Base-by-base conservation (phyloP, 768 basidiomycete genomes). In the Mycena epipterygia region DNA sequence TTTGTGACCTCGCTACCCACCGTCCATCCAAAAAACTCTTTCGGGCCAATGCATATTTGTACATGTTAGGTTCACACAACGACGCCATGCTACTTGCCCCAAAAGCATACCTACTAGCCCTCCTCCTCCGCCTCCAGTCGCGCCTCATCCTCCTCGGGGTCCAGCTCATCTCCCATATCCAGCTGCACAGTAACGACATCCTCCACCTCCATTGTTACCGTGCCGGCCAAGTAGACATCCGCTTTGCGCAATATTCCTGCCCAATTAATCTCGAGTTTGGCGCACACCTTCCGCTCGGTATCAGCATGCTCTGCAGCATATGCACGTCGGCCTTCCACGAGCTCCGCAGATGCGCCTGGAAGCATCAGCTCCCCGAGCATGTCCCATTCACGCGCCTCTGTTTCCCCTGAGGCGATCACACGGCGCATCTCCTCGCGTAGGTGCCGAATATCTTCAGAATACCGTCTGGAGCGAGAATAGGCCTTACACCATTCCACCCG, bases 341-440 rank as follows among this genome's bases (percentile, higher is more conserved):
- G 8, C 53, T 64, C 64, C 1, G n/a, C 5, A 2, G 21, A 6
- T 3, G 30, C 5, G 2, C 29, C 53, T 5, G 41, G 19, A 23
- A 42, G n/a, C 8, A 46, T 42, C 11, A 17, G n/a, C 3, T 1
- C 2, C 5, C 41, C 53, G 23, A 55, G 30, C 14, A 4, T 16
- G 0, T 64, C 64, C 64, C 64, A 64, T 29, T 35, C 25, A 2
- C 1, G 17, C 17, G 53, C 64, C 19, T 42, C 52, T 1, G 39
- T 44, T 0, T 9, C 0, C 16, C 64, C 53, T 11, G 39, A 64
- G 0, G 44, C 64, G 8, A 64, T 46, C 3, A 53, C 56, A 3
- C 67, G 53, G 27, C 73, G 49, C 75, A 75, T 76, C 48, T 76
- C 76, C 55, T 76, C 75, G 11, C 35, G 48, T 5, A 76, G 42